Percentiles rank a stretch among this genome's conserved stretches.
phyloP scores from a whole-genome alignment of 371 early-diverging fungal genomes.

The Thermomucor indicae-seudaticae region DNA sequence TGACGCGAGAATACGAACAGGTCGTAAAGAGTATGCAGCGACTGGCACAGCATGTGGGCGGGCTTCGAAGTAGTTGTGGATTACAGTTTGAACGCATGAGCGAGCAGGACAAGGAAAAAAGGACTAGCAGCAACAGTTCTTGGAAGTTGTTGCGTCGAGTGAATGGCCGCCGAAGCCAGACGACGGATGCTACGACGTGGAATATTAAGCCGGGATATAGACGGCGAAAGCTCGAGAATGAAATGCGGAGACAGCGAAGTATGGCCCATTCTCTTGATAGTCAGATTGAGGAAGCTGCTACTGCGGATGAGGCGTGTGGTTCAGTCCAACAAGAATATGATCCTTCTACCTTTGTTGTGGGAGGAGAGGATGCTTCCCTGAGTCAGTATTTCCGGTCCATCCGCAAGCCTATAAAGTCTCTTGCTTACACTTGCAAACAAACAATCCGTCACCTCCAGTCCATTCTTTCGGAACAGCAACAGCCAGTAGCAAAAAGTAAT shows the following conservation, averaged over 20 bases:
- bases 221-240: slow-evolving; percentile 35
- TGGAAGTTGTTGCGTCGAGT: neutral
- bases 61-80: slow-evolving; percentile 63
- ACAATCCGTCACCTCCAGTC: slow-evolving; percentile 51
- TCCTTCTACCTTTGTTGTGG: neutral
- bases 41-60: slow-evolving; percentile 64
- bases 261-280: no score
- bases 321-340: neutral
- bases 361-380: slow-evolving; percentile 15
- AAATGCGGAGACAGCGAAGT: slow-evolving; percentile 35
- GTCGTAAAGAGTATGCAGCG: slow-evolving; percentile 54
- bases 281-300: no score
- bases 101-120: neutral
- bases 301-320: slow-evolving; percentile 6
- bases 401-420: slow-evolving; percentile 57
- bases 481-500: neutral
- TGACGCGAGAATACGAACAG: slow-evolving; percentile 31
- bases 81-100: slow-evolving; percentile 62
- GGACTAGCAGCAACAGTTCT: neutral
- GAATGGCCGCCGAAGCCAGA: no score
- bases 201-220: slow-evolving; percentile 42
- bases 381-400: slow-evolving; percentile 55
- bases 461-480: slow-evolving; percentile 16
- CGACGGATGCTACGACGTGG: slow-evolving; percentile 19
- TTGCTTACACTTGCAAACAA: slow-evolving; percentile 61